A percentile compares a stretch with the other conserved stretches of the same genome.
Conservation (phyloP, 371 early-diverging fungal species). For the Dichotomocladium elegans region DNA sequence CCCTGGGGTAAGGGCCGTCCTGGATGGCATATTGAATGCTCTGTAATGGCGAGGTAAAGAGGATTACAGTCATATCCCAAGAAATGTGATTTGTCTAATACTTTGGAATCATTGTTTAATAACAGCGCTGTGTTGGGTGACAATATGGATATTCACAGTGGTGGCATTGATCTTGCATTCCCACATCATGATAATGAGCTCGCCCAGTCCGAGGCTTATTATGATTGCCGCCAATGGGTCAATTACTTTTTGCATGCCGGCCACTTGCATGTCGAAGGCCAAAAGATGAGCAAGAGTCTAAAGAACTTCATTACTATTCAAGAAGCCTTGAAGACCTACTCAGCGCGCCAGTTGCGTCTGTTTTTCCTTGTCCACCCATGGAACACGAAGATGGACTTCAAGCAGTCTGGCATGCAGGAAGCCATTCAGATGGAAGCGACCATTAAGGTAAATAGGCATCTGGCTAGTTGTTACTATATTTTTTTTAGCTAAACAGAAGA, state of each 20-base stretch:
- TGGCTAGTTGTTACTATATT: background rate
- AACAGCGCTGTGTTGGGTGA: constrained; percentile 83
- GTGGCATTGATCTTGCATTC: constrained; percentile 98
- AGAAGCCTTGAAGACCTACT: constrained; percentile 84
- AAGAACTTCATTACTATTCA: constrained; percentile 99
- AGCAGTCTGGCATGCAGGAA: constrained; percentile 78
- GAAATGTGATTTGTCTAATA: background rate
- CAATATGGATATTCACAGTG: constrained; percentile 97
- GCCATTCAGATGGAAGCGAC: constrained; percentile 80
- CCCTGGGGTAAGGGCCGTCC: constrained; percentile 97
- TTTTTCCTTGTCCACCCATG: constrained; percentile 94
- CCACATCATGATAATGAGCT: constrained; percentile 99
- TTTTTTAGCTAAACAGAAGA: no score
- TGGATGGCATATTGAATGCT: constrained; percentile 99
- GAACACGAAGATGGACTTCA: constrained; percentile 90
- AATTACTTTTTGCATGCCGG: constrained; percentile 99
- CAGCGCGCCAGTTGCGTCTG: constrained; percentile 89
- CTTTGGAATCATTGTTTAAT: background rate
- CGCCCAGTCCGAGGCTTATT: constrained; percentile 96
- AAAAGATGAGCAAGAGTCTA: constrained; percentile 99
- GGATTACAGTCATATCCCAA: background rate
- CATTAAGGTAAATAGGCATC: constrained; percentile 50
- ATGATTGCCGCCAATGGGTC: constrained; percentile 92
- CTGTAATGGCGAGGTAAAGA: constrained; percentile 88
- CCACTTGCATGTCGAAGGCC: constrained; percentile 97